phyloP scores from a whole-genome alignment of 192 early-diverging fungal species.

The Phycomyces nitens region DNA sequence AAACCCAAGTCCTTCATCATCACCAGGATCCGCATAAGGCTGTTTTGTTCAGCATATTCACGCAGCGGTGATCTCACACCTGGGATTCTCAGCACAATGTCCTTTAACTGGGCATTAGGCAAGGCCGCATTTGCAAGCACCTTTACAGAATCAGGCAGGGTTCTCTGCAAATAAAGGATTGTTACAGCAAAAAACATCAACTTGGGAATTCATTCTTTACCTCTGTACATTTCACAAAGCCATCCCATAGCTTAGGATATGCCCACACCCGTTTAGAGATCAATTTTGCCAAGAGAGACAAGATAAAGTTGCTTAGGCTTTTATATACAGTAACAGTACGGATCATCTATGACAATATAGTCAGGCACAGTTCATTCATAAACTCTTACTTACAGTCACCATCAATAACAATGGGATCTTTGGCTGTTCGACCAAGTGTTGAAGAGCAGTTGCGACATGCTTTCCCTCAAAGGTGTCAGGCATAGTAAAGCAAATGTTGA shows the following conservation, averaged over 20 bases:
- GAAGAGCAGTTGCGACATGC: constrained; percentile 62
- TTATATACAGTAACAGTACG: constrained; percentile 63
- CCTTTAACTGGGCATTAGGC: constrained; percentile 17
- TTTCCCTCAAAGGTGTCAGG: constrained; percentile 66
- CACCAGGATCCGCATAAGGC: constrained; percentile 8
- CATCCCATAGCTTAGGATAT: constrained; percentile 67
- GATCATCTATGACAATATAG: constrained; percentile 36
- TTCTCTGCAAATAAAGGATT: constrained; percentile 20
- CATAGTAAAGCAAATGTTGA: constrained; percentile 68
- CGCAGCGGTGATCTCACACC: constrained; percentile 8
- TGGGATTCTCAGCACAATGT: constrained; percentile 20
- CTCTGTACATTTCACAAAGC: constrained; percentile 65
- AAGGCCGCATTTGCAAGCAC: constrained; percentile 8
- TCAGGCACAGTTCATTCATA: constrained; percentile 17
- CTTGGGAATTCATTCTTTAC: constrained; percentile 24
- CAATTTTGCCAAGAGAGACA: constrained; percentile 54
- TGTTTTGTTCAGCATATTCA: constrained; percentile 23
- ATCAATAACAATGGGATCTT: constrained; percentile 72
- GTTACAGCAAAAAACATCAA: background rate
- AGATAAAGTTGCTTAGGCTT: constrained; percentile 56
- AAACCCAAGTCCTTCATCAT: constrained; percentile 20
- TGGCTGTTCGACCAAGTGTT: constrained; percentile 63
- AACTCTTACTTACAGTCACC: constrained; percentile 54
- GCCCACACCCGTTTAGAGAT: constrained; percentile 68
- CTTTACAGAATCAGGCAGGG: constrained; percentile 19